A percentile compares a stretch with the other conserved stretches of the same genome.
Conservation (phyloP, 192 early-diverging fungal species). For the Dissophora globulifera region DNA sequence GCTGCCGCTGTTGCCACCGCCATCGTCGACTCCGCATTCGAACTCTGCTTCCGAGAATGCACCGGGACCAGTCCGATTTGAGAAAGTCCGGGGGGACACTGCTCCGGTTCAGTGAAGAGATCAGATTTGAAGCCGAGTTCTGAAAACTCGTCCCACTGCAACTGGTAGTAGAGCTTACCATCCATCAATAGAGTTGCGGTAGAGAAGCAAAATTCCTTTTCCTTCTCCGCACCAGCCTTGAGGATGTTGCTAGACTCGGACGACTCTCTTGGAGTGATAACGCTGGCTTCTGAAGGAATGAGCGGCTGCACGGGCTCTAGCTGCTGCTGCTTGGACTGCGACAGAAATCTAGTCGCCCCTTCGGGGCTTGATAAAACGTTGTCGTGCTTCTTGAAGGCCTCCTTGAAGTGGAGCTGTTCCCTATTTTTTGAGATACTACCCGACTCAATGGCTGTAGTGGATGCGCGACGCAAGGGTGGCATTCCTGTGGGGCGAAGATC, state of each 20-base stretch:
- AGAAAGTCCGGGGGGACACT: constrained; percentile 7
- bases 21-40: no score
- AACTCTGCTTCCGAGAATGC: constrained; percentile 30
- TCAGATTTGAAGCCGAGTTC: constrained; percentile 47
- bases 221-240: constrained; percentile 12
- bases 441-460: constrained; percentile 10
- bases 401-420: constrained; percentile 33
- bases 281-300: background rate
- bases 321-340: background rate
- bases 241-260: constrained; percentile 12
- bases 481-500: constrained; percentile 20
- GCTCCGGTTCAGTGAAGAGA: constrained; percentile 33
- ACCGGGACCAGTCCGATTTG: constrained; percentile 25
- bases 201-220: constrained; percentile 44
- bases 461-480: constrained; percentile 24
- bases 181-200: constrained; percentile 51
- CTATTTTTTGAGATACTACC: constrained; percentile 4
- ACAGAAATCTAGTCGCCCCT: background rate
- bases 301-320: background rate
- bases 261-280: background rate
- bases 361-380: background rate
- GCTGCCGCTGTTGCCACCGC: constrained; percentile 9
- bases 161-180: constrained; percentile 53
- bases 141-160: constrained; percentile 52
- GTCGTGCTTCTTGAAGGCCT: constrained; percentile 24